Conservation (phyloP, 306 rosid genomes). For the Clitoria ternatea region DNA sequence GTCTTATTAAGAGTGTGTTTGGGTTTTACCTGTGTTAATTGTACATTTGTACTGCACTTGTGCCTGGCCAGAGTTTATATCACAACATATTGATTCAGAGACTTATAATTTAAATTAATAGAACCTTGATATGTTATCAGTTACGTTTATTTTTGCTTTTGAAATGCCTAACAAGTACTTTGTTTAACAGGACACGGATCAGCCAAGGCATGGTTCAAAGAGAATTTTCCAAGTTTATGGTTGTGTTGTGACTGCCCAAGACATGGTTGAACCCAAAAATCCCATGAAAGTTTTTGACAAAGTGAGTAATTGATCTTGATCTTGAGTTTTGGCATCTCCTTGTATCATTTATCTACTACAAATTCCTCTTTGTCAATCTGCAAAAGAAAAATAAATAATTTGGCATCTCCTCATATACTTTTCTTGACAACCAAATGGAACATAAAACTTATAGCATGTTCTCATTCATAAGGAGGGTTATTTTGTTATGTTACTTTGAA, state of each 20-base stretch:
- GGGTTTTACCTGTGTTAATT: background rate
- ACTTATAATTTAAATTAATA: background rate
- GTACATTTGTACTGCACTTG: background rate
- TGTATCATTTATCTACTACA: background rate
- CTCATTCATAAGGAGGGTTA: background rate
- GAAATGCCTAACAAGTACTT: background rate
- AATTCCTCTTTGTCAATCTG: background rate
- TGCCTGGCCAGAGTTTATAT: background rate
- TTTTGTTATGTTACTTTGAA: background rate
- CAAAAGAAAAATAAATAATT: no score
- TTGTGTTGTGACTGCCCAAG: slow-evolving; percentile 67
- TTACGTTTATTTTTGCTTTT: slow-evolving; percentile 5
- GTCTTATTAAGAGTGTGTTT: background rate
- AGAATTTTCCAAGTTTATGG: slow-evolving; percentile 89
- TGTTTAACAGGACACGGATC: slow-evolving; percentile 53
- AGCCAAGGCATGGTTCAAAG: slow-evolving; percentile 46
- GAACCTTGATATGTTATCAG: slow-evolving; percentile 1
- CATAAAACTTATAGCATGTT: background rate
- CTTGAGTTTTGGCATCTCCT: slow-evolving; percentile 6
- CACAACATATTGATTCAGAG: background rate
- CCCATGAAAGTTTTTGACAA: slow-evolving; percentile 55
- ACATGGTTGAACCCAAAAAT: slow-evolving; percentile 75
- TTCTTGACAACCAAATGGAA: no score
- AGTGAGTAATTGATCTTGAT: slow-evolving; percentile 44
- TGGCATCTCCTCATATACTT: no score